Base-by-base conservation (phyloP, 208 protist genomes). In the Leishmania arabica region DNA sequence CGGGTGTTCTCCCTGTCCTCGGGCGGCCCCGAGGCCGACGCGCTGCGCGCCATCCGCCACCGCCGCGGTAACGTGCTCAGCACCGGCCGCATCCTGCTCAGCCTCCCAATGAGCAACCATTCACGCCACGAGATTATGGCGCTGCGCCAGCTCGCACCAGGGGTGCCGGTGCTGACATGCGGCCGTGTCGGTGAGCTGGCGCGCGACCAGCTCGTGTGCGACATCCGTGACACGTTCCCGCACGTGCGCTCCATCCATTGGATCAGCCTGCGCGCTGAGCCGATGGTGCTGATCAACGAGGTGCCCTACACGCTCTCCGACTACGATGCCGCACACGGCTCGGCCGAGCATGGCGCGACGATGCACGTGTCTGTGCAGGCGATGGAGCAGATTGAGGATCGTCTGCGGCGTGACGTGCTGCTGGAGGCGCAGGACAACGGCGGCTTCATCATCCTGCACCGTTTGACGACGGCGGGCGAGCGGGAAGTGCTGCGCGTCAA, bases 341-440 rank as follows among this genome's bases (percentile, higher is more conserved):
- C 70, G 8, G 75, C 81, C 5, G 75, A 79, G 79, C 72, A 83
- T 31, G 93, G 90, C 47, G 92, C 85, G 45, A 95, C 94, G 65
- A 97, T 97, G 94, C 94, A 97, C 86, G 90, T 89, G 19, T 96
- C 94, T 19, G n/a, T 92, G 71, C 75, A 93, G 53, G 87, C 83
- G 31, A 95, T 97, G 60, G 92, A 97, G 84, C 90, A 97, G 86
- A 95, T 97, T 47, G 92, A 97, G 84, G 94, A 97, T 64, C 94
- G 94, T 49, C 86, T 97, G 42, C 85, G 92, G 21, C 83, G 89
- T 9, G 94, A 97, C 81, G 94, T 97, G 54, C 71, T 95, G 80
- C 81, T 95, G 40, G 92, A 97, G 84, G 84, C 94, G 51, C 90
- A 93, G 84, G 92, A 94, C 77, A 89, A 95, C 77, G 86, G 88